A percentile compares a stretch with the other conserved stretches of the same genome.
These are phyloP conservation scores for Conoideocrella luteorostrata DNA, from an alignment of 2,329 filamentous ascomycete genomes.

Conservation along the genomic window DNA sequence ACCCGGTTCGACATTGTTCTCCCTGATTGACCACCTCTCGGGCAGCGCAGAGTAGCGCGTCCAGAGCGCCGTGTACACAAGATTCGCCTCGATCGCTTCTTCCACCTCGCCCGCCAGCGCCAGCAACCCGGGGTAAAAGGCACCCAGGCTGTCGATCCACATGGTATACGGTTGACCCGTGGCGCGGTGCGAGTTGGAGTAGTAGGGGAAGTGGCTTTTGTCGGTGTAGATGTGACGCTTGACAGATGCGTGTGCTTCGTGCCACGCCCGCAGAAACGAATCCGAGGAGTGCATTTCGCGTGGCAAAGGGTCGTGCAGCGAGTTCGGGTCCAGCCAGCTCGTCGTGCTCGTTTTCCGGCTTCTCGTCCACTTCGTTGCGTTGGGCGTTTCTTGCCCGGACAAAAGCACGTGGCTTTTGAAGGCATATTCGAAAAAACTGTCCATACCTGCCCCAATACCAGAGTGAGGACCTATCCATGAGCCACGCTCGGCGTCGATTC, in stretches of 20 bases:
- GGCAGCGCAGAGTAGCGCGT: constrained; percentile 89
- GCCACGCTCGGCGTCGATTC: constrained; percentile 86
- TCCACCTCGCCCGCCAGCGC: constrained; percentile 82
- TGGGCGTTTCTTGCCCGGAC: constrained; percentile 62
- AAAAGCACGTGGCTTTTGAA: constrained; percentile 89
- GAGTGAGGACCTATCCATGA: constrained; percentile 83
- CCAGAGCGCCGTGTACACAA: constrained; percentile 91
- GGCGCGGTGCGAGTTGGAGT: constrained; percentile 80
- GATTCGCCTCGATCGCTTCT: constrained; percentile 82
- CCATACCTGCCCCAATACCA: constrained; percentile 93
- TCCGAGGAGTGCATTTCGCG: constrained; percentile 65
- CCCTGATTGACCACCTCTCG: constrained; percentile 85
- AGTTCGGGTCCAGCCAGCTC: constrained; percentile 57
- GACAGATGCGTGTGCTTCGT: constrained; percentile 78
- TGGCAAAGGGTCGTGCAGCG: constrained; percentile 52
- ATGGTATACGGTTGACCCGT: constrained; percentile 84
- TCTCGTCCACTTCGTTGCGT: constrained; percentile 34
- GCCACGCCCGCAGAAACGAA: constrained; percentile 76
- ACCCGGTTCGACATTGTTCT: constrained; percentile 76
- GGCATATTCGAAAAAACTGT: constrained; percentile 98
- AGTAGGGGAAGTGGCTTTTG: constrained; percentile 74
- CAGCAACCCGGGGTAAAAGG: constrained; percentile 88
- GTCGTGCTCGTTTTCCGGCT: constrained; percentile 33
- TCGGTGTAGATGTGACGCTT: constrained; percentile 86
- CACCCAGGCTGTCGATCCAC: constrained; percentile 94